Base-by-base conservation (phyloP, 192 early-diverging fungal species). In the Podila verticillata region DNA sequence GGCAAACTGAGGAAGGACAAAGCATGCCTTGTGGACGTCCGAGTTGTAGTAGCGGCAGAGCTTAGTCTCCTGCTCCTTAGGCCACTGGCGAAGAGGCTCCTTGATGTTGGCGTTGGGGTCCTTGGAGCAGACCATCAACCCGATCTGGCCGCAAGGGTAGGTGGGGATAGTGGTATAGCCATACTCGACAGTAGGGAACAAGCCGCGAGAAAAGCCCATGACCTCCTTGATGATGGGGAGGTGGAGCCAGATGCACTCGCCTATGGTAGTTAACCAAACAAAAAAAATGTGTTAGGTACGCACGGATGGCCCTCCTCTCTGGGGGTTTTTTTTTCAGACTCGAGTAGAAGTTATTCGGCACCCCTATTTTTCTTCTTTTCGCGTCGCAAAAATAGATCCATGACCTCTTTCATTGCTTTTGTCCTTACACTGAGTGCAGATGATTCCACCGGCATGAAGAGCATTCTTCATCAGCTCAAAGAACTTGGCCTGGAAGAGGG, bases 171-270 rank as follows among this genome's bases (percentile, higher is more conserved):
- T 93, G 34, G 92, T 92, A 87, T 93, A 97, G 30, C 96, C 96
- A 77, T 99, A 99, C 78, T 94, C 95, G 64, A 95, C 97, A 10
- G 90, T 87, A 13, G 98, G 95, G 87, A 94, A 99, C 68, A 99
- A 84, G 48, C 88, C 84, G 68, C 90, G 90, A 63, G 92, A 92
- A 81, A 92, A 91, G 19, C 88, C 83, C 73, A 96, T 87, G 28
- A 99, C 96, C 65, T 93, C 86, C 86, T 93, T 93, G 92, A 99
- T 98, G 39, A 99, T 90, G 30, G 88, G 82, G 66, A 97, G 82
- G 72, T 99, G 96, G 62, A 99, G 94, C 97, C 98, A 99, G 89
- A 95, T 93, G 91, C 98, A 98, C 89, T 99, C 98, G 84, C 95
- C 83, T 84, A 48, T 32, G 13, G 12, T 19, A 32, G 7, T 36